Base-by-base conservation (phyloP, 805 yeast species). In the Lipomyces starkeyi region DNA sequence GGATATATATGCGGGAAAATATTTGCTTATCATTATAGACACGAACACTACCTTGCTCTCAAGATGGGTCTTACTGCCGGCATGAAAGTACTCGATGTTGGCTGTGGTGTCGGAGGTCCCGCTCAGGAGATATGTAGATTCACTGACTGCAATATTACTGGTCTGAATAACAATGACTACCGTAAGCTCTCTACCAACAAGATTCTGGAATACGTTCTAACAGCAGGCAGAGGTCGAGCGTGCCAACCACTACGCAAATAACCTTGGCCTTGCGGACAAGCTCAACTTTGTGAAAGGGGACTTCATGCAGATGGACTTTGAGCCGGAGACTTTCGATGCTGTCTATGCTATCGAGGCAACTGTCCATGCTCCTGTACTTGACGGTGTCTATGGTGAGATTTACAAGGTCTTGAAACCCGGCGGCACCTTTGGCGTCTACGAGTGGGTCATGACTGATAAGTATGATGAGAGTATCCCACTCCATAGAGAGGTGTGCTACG, bases 41-140 rank as follows among this genome's bases (percentile, higher is more conserved):
- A 94, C 80, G 99, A 94, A 83, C 98, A 95, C 82, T 95, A 86
- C 81, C 83, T 94, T 74, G 99, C 99, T 55, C 82, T 84, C 80
- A 89, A 91, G 83, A 93, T 93, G 86, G 90, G 90, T 70, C 83
- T 94, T 75, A 80, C 83, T 74, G 90, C 88, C 74, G 86, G 87
- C 74, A 91, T 90, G 91, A 88, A 88, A 77, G 99, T 94, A 20
- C 85, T 94, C 74, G 99, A 94, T 78, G 99, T 94, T 66, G 99
- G 99, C 59, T 95, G 99, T 83, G 99, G 99, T 85, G 97, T 94
- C 75, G 99, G 99, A 78, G 99, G 99, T 56, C 99, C 99, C 76
- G 98, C 97, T 27, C 90, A 98, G 80, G 97, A 95, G 83, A 94
- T 94, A 76, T 85, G 90, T 69, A 87, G 97, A 78, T 94, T 94